Evolutionary conservation across 306 rosid genomes (phyloP).

Genomic region (Prinsepia uniflora): DNA sequence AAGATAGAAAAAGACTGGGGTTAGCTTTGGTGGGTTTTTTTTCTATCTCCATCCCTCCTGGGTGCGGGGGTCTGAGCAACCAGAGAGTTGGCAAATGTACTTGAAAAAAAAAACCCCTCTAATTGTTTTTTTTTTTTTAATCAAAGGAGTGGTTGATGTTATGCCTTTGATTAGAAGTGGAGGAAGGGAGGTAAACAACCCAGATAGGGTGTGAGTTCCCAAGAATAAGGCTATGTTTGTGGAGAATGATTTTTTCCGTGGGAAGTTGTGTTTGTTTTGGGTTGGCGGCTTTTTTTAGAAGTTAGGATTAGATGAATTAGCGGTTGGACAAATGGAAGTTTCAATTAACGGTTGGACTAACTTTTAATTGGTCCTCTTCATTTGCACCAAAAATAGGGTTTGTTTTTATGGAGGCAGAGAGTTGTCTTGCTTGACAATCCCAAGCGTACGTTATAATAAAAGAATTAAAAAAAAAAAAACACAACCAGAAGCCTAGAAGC

Average conservation of each 20-base stretch:
- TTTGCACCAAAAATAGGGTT: too few relatives aligned
- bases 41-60: constrained; percentile 81
- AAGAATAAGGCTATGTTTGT: constrained; percentile 19
- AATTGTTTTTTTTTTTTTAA: background rate
- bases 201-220: constrained; percentile 9
- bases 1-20: constrained; percentile 33
- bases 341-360: constrained; percentile 1
- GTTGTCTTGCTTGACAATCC: too few relatives aligned
- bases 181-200: constrained; percentile 11
- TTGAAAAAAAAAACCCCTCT: constrained; percentile 7
- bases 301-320: background rate
- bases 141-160: background rate
- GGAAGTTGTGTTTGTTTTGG: constrained; percentile 4
- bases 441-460: too few relatives aligned
- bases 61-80: constrained; percentile 37
- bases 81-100: constrained; percentile 25
- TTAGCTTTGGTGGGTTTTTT: too few relatives aligned
- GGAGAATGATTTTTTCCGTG: constrained; percentile 4
- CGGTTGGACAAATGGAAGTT: background rate
- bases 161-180: constrained; percentile 10
- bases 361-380: background rate
- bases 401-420: too few relatives aligned
- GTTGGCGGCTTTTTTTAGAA: constrained; percentile 8
- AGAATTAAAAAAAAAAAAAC: too few relatives aligned
- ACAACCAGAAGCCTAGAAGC: too few relatives aligned